These are phyloP conservation scores for Salvia miltiorrhiza DNA, from an alignment of 257 asterid species.

Conservation along the genomic window DNA sequence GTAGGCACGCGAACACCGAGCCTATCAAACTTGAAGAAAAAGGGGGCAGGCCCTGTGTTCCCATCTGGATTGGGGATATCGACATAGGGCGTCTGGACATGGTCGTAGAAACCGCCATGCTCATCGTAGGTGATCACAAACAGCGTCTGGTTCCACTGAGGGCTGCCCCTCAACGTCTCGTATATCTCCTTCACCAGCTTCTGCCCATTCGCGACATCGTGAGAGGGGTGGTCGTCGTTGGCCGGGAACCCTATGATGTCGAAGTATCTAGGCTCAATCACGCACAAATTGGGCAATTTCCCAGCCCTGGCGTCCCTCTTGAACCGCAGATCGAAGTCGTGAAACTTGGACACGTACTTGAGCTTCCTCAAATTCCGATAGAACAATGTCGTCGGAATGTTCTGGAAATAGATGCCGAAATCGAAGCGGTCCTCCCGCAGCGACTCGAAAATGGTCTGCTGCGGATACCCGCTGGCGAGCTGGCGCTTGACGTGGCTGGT, in stretches of 20 bases:
- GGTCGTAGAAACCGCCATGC: slow-evolving; percentile 79
- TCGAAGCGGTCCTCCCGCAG: slow-evolving; percentile 40
- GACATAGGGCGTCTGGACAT: slow-evolving; percentile 63
- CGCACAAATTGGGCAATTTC: slow-evolving; percentile 50
- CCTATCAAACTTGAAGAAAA: slow-evolving; percentile 62
- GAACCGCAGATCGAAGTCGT: slow-evolving; percentile 50
- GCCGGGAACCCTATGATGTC: slow-evolving; percentile 50
- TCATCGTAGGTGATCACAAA: slow-evolving; percentile 61
- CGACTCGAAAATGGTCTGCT: slow-evolving; percentile 61
- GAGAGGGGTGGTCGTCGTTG: slow-evolving; percentile 78
- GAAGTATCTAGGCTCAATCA: slow-evolving; percentile 67
- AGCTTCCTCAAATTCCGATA: slow-evolving; percentile 58
- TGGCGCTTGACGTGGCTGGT: slow-evolving; percentile 46
- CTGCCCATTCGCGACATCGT: slow-evolving; percentile 73
- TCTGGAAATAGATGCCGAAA: slow-evolving; percentile 60
- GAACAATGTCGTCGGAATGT: slow-evolving; percentile 53
- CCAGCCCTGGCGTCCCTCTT: slow-evolving; percentile 59
- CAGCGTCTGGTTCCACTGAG: slow-evolving; percentile 68
- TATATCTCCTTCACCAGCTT: slow-evolving; percentile 64
- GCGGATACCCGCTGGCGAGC: slow-evolving; percentile 55
- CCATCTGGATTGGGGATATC: slow-evolving; percentile 72
- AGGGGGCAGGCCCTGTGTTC: slow-evolving; percentile 64
- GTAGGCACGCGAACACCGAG: slow-evolving; percentile 83
- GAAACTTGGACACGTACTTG: slow-evolving; percentile 54
- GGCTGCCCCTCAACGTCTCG: slow-evolving; percentile 58